Conservation (phyloP, 2,329 filamentous ascomycete genomes). For the Alternaria solani region DNA sequence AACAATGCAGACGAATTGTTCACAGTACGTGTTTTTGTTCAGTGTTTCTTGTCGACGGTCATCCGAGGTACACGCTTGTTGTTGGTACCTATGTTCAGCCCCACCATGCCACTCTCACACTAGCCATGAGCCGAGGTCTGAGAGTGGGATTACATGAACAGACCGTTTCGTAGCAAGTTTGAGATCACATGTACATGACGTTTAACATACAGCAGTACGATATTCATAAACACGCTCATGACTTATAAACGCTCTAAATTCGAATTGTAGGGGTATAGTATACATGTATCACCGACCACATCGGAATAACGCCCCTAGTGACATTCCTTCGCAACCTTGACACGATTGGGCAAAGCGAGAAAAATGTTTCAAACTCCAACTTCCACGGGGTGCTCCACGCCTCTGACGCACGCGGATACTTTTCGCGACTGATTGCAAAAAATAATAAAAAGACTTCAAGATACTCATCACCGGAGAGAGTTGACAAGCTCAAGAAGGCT, state of each 20-base stretch:
- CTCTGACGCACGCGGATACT: conserved; percentile 24
- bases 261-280: conserved; percentile 16
- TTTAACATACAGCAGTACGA: no score
- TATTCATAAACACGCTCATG: not conserved
- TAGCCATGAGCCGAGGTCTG: not conserved
- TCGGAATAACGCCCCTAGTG: not conserved
- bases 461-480: not conserved
- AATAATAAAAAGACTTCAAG: no score
- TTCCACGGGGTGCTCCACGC: not conserved
- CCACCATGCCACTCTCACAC: not conserved
- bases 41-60: not conserved
- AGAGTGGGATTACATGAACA: not conserved
- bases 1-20: not conserved
- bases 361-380: not conserved
- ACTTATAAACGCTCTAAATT: not conserved
- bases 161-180: no score
- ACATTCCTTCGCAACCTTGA: not conserved
- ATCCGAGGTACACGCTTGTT: not conserved
- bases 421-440: not conserved
- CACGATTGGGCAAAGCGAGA: not conserved
- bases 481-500: conserved; percentile 54
- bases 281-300: conserved; percentile 5
- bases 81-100: not conserved
- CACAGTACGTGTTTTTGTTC: not conserved
- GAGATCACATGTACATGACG: no score